Conservation (phyloP, 2,329 filamentous ascomycete species). For the Tolypocladium ophioglossoides region DNA sequence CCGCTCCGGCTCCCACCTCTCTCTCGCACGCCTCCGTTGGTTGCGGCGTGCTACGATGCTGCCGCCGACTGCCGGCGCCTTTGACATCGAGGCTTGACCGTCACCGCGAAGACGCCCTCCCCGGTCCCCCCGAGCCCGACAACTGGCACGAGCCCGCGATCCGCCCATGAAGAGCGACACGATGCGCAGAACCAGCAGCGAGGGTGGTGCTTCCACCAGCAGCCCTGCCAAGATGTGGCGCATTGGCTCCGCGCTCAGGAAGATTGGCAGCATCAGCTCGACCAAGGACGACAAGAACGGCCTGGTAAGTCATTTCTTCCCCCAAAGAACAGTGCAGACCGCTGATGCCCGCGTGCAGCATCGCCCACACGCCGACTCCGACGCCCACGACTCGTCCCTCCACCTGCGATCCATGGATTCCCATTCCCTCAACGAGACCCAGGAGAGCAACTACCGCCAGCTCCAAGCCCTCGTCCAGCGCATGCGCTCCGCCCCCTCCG, state of each 20-base stretch:
- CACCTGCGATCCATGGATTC: slow-evolving; percentile 13
- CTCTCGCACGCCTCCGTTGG: neutral
- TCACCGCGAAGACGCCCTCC: neutral
- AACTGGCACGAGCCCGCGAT: neutral
- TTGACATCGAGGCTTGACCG: neutral
- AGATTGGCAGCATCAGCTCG: slow-evolving; percentile 10
- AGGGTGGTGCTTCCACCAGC: slow-evolving; percentile 10
- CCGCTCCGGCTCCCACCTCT: neutral
- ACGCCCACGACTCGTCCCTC: slow-evolving; percentile 17
- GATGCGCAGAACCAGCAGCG: slow-evolving; percentile 19
- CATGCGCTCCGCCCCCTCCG: slow-evolving; percentile 21
- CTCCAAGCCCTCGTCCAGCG: slow-evolving; percentile 23
- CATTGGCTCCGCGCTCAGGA: slow-evolving; percentile 9
- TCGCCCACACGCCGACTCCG: slow-evolving; percentile 8
- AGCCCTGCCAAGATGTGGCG: slow-evolving; percentile 12
- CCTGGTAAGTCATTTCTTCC: slow-evolving; percentile 4
- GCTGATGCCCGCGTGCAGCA: neutral
- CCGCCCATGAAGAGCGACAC: slow-evolving; percentile 7
- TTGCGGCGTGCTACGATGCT: neutral
- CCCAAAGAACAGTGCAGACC: neutral
- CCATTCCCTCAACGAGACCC: slow-evolving; percentile 14
- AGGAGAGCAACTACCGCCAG: slow-evolving; percentile 23
- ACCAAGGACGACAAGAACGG: slow-evolving; percentile 9
- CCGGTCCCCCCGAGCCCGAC: slow-evolving; percentile 1
- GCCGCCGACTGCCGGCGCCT: neutral